These are phyloP conservation scores for Exophiala dermatitidis DNA, from an alignment of 2,329 filamentous ascomycete species.

Conservation along the genomic window DNA sequence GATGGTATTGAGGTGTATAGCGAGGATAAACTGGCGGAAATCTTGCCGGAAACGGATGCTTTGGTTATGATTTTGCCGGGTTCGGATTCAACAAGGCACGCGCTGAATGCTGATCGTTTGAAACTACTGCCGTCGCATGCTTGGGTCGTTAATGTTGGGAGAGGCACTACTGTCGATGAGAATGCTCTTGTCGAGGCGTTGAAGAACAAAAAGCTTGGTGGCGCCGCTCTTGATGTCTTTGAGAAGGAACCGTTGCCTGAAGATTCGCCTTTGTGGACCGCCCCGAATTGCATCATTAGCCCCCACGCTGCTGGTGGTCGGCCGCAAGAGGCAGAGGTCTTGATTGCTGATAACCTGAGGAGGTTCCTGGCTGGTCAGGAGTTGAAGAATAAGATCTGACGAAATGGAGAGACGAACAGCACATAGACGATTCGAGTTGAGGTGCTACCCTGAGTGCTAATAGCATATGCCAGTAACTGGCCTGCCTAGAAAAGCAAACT, in stretches of 20 bases:
- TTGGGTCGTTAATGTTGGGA: slow-evolving; percentile 28
- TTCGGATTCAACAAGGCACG: slow-evolving; percentile 49
- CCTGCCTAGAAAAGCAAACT: too few relatives aligned
- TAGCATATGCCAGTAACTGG: too few relatives aligned
- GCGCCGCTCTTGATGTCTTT: slow-evolving; percentile 65
- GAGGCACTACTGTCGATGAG: slow-evolving; percentile 62
- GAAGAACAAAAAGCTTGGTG: slow-evolving; percentile 52
- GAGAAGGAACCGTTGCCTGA: slow-evolving; percentile 58
- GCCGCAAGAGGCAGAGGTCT: slow-evolving; percentile 52
- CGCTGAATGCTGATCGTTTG: slow-evolving; percentile 49
- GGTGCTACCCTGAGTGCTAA: too few relatives aligned
- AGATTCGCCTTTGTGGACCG: slow-evolving; percentile 57
- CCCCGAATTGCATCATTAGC: slow-evolving; percentile 17
- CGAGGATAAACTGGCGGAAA: slow-evolving; percentile 48
- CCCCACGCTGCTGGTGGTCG: slow-evolving; percentile 33
- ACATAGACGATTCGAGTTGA: too few relatives aligned
- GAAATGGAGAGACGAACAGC: too few relatives aligned
- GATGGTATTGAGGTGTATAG: slow-evolving; percentile 51
- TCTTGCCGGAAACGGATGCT: slow-evolving; percentile 54
- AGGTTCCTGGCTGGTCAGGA: slow-evolving; percentile 53
- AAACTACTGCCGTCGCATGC: slow-evolving; percentile 48
- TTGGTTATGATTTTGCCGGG: slow-evolving; percentile 63
- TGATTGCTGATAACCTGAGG: slow-evolving; percentile 57
- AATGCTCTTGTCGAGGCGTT: slow-evolving; percentile 52
- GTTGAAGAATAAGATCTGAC: slow-evolving; percentile 44